These are phyloP conservation scores for Silene vulgaris DNA, from an alignment of 179 eudicot species.

Conservation along the genomic window DNA sequence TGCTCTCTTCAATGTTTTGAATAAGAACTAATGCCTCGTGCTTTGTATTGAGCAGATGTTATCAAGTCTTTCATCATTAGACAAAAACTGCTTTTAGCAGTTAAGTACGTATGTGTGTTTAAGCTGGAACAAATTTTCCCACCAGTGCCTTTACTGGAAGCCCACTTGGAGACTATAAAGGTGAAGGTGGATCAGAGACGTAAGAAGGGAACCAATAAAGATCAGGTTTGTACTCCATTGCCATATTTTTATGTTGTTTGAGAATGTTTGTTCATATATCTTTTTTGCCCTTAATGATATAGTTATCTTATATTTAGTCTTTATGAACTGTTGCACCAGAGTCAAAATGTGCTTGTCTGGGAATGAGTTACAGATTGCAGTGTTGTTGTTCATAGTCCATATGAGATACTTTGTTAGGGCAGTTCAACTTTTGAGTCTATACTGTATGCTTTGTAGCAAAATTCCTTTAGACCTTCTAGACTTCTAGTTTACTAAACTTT, in stretches of 20 bases:
- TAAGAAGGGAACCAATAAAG: constrained; percentile 14
- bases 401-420: too few species aligned
- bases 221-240: constrained; percentile 22
- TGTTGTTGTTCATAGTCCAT: too few species aligned
- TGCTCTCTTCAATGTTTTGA: not conserved
- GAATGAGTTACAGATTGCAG: not conserved
- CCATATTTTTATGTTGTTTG: not conserved
- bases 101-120: constrained; percentile 33
- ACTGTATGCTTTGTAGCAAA: too few species aligned
- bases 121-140: constrained; percentile 28
- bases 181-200: constrained; percentile 20
- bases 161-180: constrained; percentile 20
- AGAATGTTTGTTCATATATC: not conserved
- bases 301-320: not conserved
- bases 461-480: too few species aligned
- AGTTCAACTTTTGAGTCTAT: too few species aligned
- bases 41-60: constrained; percentile 26
- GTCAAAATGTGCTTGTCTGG: not conserved
- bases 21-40: not conserved
- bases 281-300: not conserved
- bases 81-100: constrained; percentile 30
- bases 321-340: not conserved
- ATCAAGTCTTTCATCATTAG: constrained; percentile 27
- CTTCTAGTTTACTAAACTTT: too few species aligned
- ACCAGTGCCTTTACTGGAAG: constrained; percentile 31